phyloP scores from a whole-genome alignment of 148 eudicot species.

The Arctostaphylos glauca region DNA sequence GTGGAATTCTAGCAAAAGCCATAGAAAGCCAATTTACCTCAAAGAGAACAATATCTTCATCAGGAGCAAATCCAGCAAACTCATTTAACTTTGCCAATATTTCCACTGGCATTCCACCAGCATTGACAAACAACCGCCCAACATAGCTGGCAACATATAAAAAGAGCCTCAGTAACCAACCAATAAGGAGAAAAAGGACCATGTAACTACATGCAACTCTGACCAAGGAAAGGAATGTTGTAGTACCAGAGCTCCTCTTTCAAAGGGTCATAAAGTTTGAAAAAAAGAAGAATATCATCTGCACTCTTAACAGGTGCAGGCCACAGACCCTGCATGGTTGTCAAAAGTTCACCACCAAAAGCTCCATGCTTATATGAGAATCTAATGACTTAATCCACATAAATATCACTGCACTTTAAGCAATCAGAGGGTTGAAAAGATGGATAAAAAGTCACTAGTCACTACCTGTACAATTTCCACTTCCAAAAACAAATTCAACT shows the following conservation, averaged over 20 bases:
- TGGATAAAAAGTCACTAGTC: not conserved
- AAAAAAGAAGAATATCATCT: slow-evolving; percentile 88
- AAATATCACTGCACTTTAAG: not conserved
- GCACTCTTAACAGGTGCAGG: slow-evolving; percentile 66
- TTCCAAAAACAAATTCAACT: slow-evolving; percentile 82
- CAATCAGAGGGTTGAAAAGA: not conserved
- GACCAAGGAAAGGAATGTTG: not conserved
- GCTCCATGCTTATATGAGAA: not conserved
- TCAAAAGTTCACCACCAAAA: not conserved
- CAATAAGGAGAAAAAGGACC: not conserved
- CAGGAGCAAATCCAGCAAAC: slow-evolving; percentile 80
- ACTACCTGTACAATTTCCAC: slow-evolving; percentile 72
- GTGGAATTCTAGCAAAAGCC: slow-evolving; percentile 38
- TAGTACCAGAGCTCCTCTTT: slow-evolving; percentile 83
- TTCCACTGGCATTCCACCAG: slow-evolving; percentile 55
- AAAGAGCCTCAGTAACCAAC: not conserved
- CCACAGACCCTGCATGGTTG: slow-evolving; percentile 48
- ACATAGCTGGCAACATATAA: slow-evolving; percentile 55
- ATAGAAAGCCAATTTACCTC: slow-evolving; percentile 78
- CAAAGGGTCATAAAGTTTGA: slow-evolving; percentile 84
- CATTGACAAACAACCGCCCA: slow-evolving; percentile 79
- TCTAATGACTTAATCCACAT: not conserved
- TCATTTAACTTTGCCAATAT: slow-evolving; percentile 62
- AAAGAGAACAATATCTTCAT: slow-evolving; percentile 74
- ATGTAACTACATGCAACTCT: not conserved